phyloP scores from a whole-genome alignment of 139 green algal genomes.

The Micractinium conductrix region DNA sequence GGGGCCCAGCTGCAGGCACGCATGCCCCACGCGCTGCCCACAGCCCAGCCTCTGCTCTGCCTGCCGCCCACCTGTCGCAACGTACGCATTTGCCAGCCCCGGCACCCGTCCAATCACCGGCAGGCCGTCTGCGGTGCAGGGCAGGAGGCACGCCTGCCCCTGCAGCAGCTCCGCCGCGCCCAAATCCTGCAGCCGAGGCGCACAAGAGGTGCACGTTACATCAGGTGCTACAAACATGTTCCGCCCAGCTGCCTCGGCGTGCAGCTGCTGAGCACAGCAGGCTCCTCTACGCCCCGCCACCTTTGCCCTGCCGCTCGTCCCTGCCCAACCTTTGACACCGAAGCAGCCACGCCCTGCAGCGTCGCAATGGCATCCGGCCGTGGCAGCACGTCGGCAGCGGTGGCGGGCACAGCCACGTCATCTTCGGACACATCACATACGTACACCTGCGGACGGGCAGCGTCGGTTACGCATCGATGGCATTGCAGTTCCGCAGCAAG shows the following conservation, averaged over 20 bases:
- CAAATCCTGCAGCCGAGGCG: constrained; percentile 29
- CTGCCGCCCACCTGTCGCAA: constrained; percentile 56
- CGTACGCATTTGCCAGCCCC: constrained; percentile 59
- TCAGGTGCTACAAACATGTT: too few relatives aligned
- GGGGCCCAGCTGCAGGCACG: background rate
- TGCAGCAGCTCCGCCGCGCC: constrained; percentile 47
- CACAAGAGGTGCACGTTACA: background rate
- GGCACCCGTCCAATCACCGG: constrained; percentile 75
- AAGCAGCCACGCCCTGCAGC: constrained; percentile 30
- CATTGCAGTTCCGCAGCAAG: too few relatives aligned
- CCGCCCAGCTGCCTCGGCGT: too few relatives aligned
- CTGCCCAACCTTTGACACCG: constrained; percentile 16
- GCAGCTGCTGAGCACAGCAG: background rate
- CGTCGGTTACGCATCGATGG: background rate
- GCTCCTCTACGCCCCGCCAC: background rate
- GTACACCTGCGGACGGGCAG: constrained; percentile 54
- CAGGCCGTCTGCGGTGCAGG: constrained; percentile 59
- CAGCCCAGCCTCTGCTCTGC: too few relatives aligned
- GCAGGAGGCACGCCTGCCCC: constrained; percentile 81
- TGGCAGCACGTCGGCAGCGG: constrained; percentile 52
- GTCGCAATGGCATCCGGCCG: constrained; percentile 29
- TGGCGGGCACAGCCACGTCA: constrained; percentile 52
- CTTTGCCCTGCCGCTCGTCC: background rate
- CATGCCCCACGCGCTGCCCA: background rate
- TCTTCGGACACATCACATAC: constrained; percentile 70